Evolutionary conservation across 176 grass and related monocot genomes (phyloP), one percentile per base, ranked within the genome.

Genomic region (Oryza longistaminata): DNA sequence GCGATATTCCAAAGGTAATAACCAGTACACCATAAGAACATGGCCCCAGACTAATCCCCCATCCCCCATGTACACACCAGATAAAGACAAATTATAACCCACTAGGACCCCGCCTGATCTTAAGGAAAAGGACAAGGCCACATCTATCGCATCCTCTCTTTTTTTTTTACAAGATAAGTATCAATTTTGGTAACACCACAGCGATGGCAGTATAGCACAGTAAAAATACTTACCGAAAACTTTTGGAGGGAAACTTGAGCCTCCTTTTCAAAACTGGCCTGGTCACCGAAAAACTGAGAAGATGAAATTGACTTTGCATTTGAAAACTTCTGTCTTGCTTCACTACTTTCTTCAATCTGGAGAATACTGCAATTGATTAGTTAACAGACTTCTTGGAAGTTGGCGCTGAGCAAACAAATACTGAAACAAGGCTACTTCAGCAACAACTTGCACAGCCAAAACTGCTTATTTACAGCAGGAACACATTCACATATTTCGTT

Each of bases 231-330:
- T 91, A 99, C 97, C 64, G 93, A 87, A 76, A 89, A 99, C 45
- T 99, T 99, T 75, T 99, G 90, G 67, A 96, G 88, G 42, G 93
- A 96, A 72, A 91, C 71, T 85, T 93, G 89, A 86, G 93, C 78
- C 33, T 94, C 97, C 48, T 84, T 91, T 70, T 90, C 88, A 25
- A 75, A 74, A 79, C 85, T 88, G 43, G 58, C 86, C 49, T 94
- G 90, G 78, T 94, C 92, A 62, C 93, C 73, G 50, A 94, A 99
- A 88, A 88, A 99, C 78, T 99, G 97, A 71, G 97, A 92, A 49
- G 97, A 99, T 71, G 97, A 99, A 77, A 99, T 96, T 17, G 97
- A 96, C 71, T 99, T 99, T n/a, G 97, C 97, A 82, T 94, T 99
- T 66, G 97, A 99, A 68, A 99, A 99, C 73, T 96, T 99, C 31